Percentiles rank a stretch among this genome's conserved stretches.
phyloP scores from a whole-genome alignment of 2,329 filamentous ascomycete genomes.

The Paracamarosporium sp. region DNA sequence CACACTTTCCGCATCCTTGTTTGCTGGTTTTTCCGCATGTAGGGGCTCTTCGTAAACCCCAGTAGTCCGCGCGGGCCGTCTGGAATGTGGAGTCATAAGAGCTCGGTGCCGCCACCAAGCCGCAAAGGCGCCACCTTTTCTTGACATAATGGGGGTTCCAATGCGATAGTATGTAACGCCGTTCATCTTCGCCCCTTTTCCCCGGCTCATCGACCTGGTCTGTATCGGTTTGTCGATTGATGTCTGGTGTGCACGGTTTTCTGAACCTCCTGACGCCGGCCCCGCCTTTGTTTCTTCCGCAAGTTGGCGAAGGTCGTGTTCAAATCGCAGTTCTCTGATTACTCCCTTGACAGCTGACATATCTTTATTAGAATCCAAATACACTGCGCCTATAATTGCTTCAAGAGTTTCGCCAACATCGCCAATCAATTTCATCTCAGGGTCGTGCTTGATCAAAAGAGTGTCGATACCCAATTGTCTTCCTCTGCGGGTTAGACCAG shows the following conservation, averaged over 20 bases:
- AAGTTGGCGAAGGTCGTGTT: neutral
- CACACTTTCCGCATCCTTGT: too few species aligned
- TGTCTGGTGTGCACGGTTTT: neutral
- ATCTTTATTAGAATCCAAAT: slow-evolving; percentile 22
- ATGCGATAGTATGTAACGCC: too few species aligned
- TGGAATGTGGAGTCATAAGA: too few species aligned
- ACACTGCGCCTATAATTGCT: slow-evolving; percentile 30
- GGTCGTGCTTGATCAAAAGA: slow-evolving; percentile 1
- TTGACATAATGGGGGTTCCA: too few species aligned
- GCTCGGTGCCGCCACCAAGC: too few species aligned
- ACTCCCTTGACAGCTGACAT: slow-evolving; percentile 15
- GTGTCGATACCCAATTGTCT: slow-evolving; percentile 13
- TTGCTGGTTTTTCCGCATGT: too few species aligned
- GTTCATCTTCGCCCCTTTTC: too few species aligned
- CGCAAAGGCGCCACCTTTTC: too few species aligned
- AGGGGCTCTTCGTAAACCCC: too few species aligned
- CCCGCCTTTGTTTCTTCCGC: neutral
- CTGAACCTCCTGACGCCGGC: neutral
- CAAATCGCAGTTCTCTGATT: slow-evolving; percentile 14
- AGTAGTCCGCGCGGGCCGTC: too few species aligned
- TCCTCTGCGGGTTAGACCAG: slow-evolving; percentile 11
- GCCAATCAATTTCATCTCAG: neutral
- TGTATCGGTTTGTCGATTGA: too few species aligned
- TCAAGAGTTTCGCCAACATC: slow-evolving; percentile 28
- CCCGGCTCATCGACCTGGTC: too few species aligned